Base-by-base conservation (phyloP, 2,329 filamentous ascomycete genomes). In the Ceratocystis smalleyi region DNA sequence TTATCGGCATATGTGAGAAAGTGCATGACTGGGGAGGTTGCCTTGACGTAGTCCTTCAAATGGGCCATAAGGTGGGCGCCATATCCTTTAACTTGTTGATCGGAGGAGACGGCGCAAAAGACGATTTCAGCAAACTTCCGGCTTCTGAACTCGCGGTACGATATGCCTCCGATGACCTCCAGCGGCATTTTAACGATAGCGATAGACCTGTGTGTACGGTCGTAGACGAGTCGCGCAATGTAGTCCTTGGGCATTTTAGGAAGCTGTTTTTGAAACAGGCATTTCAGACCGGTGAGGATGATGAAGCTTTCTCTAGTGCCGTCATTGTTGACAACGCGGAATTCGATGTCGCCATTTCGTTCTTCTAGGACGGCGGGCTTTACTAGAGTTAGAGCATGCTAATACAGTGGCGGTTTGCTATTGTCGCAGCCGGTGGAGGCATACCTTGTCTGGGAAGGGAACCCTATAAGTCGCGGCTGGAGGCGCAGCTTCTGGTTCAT, bases 211-310 rank as follows among this genome's bases (percentile, higher is more conserved):
- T 99, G 94, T 5, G 92, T 96, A 62, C 94, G 86, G 75, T 99
- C 94, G 76, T 99, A 99, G 66, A 99, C 94, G 6, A 99, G 83
- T 47, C 94, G 88, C 3, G 94, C 94, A 70, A 99, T 97, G 74
- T 99, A 99, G 72, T 97, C 94, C 75, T 97, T 96, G 15, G 94
- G 94, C 94, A 99, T 99, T 75, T 97, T 97, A 0, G 94, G 94
- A 5, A 99, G 80, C 72, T 99, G 94, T 70, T 97, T 97, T 73
- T 99, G 94, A 71, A 99, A 97, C 68, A 99, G 95, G 72, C 91
- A 96, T 73, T 97, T 99, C 64, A 99, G 79, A 15, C 94, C 94
- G 0, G 92, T 96, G 66, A 99, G 80, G 70, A 99, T 95, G 71
- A 97, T 95, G 69, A 91, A 85, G 72, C 89, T 95, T 71, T 96